Evolutionary conservation across 495 filamentous ascomycete species (phyloP).

Genomic region (Jackrogersella minutella): DNA sequence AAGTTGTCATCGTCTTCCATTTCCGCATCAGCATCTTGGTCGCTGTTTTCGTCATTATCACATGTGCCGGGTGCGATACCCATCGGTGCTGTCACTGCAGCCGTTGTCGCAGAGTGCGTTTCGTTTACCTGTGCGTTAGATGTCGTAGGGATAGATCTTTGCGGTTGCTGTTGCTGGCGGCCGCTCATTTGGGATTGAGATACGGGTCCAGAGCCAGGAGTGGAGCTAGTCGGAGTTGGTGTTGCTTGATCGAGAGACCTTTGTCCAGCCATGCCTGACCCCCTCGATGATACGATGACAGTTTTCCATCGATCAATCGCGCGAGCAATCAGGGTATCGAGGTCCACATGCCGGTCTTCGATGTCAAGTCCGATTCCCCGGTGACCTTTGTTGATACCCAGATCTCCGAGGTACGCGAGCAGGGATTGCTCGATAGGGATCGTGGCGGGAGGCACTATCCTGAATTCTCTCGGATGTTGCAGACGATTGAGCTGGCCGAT

Average conservation of each 20-base stretch:
- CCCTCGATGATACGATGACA: constrained; percentile 54
- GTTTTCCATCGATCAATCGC: constrained; percentile 63
- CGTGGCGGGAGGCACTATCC: constrained; percentile 68
- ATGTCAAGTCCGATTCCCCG: constrained; percentile 50
- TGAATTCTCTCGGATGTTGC: constrained; percentile 76
- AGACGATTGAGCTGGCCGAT: constrained; percentile 71
- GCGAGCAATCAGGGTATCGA: constrained; percentile 54
- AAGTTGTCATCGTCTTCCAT: constrained; percentile 53
- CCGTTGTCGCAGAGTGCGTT: constrained; percentile 13
- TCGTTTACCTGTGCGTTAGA: constrained; percentile 16
- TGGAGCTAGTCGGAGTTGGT: constrained; percentile 27
- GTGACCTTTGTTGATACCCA: constrained; percentile 37
- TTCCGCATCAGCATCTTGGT: constrained; percentile 51
- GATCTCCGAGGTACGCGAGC: constrained; percentile 47
- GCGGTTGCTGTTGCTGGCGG: constrained; percentile 25
- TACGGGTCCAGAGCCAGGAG: constrained; percentile 13
- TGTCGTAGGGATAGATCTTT: constrained; percentile 26
- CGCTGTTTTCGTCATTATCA: constrained; percentile 49
- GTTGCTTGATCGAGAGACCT: constrained; percentile 41
- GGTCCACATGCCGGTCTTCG: constrained; percentile 54
- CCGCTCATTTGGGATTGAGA: constrained; percentile 6
- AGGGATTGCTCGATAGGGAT: constrained; percentile 62
- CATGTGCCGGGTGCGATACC: constrained; percentile 18
- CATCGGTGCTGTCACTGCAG: constrained; percentile 13
- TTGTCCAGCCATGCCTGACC: constrained; percentile 48